Conservation (phyloP, 2,329 filamentous ascomycete species). For the Scorias spongiosa region DNA sequence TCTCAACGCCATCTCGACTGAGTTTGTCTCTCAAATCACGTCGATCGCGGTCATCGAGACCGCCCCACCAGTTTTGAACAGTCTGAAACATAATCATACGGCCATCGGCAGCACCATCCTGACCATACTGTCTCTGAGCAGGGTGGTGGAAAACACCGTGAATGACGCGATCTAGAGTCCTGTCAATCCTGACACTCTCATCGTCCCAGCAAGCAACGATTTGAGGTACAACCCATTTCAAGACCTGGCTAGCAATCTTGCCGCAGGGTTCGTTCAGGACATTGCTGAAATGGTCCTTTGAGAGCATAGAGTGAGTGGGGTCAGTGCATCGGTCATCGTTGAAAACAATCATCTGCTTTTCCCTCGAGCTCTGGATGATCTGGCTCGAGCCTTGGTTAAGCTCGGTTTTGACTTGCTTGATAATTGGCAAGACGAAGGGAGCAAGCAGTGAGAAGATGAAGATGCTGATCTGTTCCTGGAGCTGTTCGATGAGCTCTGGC, state of each 20-base stretch:
- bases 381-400: constrained; percentile 73
- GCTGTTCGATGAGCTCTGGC: constrained; percentile 68
- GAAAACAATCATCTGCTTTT: constrained; percentile 79
- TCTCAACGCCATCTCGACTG: constrained; percentile 59
- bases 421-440: constrained; percentile 73
- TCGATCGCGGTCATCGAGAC: constrained; percentile 46
- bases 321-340: constrained; percentile 60
- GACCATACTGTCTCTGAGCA: constrained; percentile 54
- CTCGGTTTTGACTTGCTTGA: constrained; percentile 74
- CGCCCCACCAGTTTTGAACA: constrained; percentile 69
- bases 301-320: constrained; percentile 89
- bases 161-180: constrained; percentile 61
- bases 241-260: constrained; percentile 59
- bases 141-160: constrained; percentile 77
- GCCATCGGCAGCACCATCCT: constrained; percentile 57
- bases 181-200: constrained; percentile 51
- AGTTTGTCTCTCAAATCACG: constrained; percentile 59
- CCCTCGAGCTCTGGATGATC: constrained; percentile 70
- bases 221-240: constrained; percentile 79
- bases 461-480: constrained; percentile 73
- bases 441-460: constrained; percentile 89
- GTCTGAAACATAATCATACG: constrained; percentile 64
- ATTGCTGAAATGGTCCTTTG: constrained; percentile 90
- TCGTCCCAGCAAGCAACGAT: constrained; percentile 81
- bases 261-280: constrained; percentile 79